Percentiles rank a stretch among this genome's conserved stretches.
These are phyloP conservation scores for Angophora floribunda DNA, from an alignment of 345 rosid species.

Conservation along the genomic window DNA sequence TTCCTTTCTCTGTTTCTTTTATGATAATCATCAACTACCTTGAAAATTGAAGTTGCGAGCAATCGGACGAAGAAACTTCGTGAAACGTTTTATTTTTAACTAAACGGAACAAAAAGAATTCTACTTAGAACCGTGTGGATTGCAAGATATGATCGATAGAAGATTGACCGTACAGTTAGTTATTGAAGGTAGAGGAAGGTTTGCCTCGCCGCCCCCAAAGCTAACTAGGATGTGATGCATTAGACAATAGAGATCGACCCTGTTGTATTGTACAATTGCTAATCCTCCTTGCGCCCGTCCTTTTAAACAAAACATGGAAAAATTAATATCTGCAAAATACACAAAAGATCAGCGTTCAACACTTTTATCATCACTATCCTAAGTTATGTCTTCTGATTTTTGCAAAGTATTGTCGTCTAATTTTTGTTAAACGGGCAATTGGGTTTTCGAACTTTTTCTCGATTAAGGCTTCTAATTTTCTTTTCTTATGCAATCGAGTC, in stretches of 20 bases:
- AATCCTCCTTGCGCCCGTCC: neutral
- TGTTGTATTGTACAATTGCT: neutral
- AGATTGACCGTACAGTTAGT: fast-evolving
- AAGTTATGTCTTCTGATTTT: neutral
- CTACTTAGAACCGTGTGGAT: neutral
- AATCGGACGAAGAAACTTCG: fast-evolving
- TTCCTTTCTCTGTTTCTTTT: neutral
- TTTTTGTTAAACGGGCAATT: neutral
- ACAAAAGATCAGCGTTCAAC: neutral
- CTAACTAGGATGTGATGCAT: neutral
- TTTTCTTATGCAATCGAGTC: neutral
- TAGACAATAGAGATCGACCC: neutral
- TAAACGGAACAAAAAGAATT: neutral
- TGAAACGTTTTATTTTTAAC: neutral
- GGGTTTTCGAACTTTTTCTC: neutral
- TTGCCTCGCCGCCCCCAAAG: fast-evolving
- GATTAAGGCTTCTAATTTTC: neutral
- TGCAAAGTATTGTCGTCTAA: neutral
- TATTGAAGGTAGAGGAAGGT: neutral
- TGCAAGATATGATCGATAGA: fast-evolving
- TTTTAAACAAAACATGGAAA: neutral
- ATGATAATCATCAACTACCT: neutral
- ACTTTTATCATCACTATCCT: neutral
- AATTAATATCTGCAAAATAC: neutral
- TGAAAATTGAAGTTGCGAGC: neutral